Conservation (phyloP, 2,329 filamentous ascomycete species). For the Fusarium phyllophilum region DNA sequence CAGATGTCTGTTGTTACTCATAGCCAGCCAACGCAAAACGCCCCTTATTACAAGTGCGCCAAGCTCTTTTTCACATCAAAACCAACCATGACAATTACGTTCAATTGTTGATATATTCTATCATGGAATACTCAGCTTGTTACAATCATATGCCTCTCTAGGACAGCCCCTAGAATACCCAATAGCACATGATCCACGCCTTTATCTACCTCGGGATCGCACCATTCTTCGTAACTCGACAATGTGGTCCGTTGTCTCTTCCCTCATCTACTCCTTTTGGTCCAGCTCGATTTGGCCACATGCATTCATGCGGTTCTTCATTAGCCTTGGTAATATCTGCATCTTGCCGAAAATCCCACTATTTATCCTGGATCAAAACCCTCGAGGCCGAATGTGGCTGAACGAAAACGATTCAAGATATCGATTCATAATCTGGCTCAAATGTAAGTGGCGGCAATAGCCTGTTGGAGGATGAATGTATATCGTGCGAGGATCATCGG, state of each 20-base stretch:
- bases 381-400: background rate
- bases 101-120: background rate
- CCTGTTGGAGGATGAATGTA: background rate
- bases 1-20: background rate
- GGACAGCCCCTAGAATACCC: background rate
- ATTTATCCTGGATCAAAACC: background rate
- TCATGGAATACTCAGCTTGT: background rate
- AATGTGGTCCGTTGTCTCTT: conserved; percentile 25
- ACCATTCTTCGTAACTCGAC: background rate
- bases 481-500: background rate
- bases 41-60: background rate
- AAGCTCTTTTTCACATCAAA: background rate
- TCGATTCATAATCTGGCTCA: background rate
- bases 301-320: conserved; percentile 23
- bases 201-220: background rate
- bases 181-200: background rate
- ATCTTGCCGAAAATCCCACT: conserved; percentile 22
- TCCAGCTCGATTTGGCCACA: conserved; percentile 15
- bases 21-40: background rate
- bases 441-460: background rate
- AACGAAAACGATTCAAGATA: background rate
- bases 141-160: background rate
- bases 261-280: conserved; percentile 3
- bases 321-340: conserved; percentile 24
- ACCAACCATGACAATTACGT: background rate